Evolutionary conservation across 495 filamentous ascomycete species (phyloP).

Genomic region (Penicillium odoratum): DNA sequence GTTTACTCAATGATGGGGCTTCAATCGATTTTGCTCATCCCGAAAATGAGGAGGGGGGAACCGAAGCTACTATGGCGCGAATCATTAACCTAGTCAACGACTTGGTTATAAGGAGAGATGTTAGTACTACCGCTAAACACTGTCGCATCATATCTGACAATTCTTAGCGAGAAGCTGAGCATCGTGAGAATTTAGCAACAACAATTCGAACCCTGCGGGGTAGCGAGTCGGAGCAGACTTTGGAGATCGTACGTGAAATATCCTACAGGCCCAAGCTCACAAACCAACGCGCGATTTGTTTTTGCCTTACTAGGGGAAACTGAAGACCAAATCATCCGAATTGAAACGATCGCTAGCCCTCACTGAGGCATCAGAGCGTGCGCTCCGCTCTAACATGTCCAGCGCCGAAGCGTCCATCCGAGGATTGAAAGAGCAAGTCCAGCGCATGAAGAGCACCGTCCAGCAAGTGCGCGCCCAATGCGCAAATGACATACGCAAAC

Average conservation of each 20-base stretch:
- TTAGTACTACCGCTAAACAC: constrained; percentile 40
- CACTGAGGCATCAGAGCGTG: constrained; percentile 70
- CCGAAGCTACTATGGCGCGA: constrained; percentile 72
- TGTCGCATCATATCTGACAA: constrained; percentile 18
- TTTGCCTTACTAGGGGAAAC: constrained; percentile 42
- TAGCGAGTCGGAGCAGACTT: constrained; percentile 67
- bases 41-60: constrained; percentile 60
- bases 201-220: constrained; percentile 75
- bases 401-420: constrained; percentile 68
- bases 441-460: constrained; percentile 71
- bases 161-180: constrained; percentile 78
- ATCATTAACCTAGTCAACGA: constrained; percentile 94
- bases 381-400: constrained; percentile 65
- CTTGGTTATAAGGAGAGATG: constrained; percentile 78
- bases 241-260: constrained; percentile 48
- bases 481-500: constrained; percentile 88
- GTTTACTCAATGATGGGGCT: constrained; percentile 79
- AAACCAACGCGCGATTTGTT: constrained; percentile 15
- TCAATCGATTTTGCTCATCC: constrained; percentile 84
- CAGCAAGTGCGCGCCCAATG: constrained; percentile 82
- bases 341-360: constrained; percentile 72
- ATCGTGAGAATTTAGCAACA: constrained; percentile 74
- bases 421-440: constrained; percentile 75
- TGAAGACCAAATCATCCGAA: constrained; percentile 71
- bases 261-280: background rate